Percentiles rank a stretch among this genome's conserved stretches.
Conservation (phyloP, 2,329 filamentous ascomycete genomes). For the Diaporthe australafricana region DNA sequence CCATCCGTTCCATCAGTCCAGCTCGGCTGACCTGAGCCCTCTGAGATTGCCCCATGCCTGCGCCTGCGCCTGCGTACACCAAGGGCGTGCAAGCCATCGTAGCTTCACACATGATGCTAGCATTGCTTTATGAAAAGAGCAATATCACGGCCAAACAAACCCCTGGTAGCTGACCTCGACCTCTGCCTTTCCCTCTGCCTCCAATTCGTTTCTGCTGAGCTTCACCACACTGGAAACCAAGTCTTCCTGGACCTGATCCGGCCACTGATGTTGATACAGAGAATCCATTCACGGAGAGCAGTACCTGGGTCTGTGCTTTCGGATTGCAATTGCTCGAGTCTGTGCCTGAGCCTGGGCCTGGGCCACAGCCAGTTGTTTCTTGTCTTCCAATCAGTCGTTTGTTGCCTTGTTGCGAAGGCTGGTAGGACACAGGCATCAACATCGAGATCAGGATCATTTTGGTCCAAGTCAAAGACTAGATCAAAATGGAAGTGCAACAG, state of each 20-base stretch:
- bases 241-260: not conserved
- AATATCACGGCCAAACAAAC: not conserved
- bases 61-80: not conserved
- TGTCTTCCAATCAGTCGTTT: not conserved
- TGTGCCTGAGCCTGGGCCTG: not conserved
- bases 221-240: not conserved
- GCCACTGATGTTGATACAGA: not conserved
- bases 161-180: not conserved
- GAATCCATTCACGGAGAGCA: not conserved
- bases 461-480: not conserved
- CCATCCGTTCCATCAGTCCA: not conserved
- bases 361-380: too few species aligned
- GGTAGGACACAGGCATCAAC: not conserved
- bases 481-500: slow-evolving; percentile 41
- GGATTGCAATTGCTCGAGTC: not conserved
- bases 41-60: not conserved
- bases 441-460: not conserved
- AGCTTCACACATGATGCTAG: slow-evolving; percentile 11
- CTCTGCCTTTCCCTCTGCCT: not conserved
- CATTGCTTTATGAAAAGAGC: not conserved
- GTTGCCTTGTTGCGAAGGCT: not conserved
- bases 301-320: slow-evolving; percentile 14
- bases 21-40: slow-evolving; percentile 1
- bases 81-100: not conserved
- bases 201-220: not conserved